Base-by-base conservation (phyloP, 2,329 filamentous ascomycete species). In the Microdochium bolleyi region DNA sequence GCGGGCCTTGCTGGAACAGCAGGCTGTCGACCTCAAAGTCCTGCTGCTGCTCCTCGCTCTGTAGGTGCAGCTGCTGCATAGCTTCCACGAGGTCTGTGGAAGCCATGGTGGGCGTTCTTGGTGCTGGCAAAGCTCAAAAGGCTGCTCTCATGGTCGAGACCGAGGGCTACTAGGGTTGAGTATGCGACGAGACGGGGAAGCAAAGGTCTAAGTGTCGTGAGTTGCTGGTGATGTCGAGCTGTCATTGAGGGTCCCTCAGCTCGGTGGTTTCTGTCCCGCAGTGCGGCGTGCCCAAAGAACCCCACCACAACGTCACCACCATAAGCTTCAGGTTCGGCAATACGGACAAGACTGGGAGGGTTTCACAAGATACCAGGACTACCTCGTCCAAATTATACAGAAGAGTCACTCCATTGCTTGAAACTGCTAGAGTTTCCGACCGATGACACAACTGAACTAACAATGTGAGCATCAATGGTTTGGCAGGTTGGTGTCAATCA, bases 1-100 rank as follows among this genome's bases (percentile, higher is more conserved):
- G 71, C 49, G 72, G 69, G 48, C 70, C 55, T 55, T 67, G 65
- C 58, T 70, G 61, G 58, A 80, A 76, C 52, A 86, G 73, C 52
- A 87, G 72, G 55, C 79, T 72, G 63, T 87, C 84, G 57, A 87
- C 82, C 24, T 61, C 61, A 38, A 67, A 60, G 49, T 65, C 66
- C 51, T 65, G 62, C 32, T 53, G 52, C 49, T 60, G 55, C 21
- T 62, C 58, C 50, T 67, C 63, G 51, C 61, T 62, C 24, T 25
- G 48, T 13, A 84, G 64, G 50, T 73, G 73, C 54, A 85, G 72
- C 62, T 72, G 69, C 52, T 74, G 70, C 52, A 85, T 71, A 60
- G 78, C 76, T 54, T 71, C 69, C 14, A 71, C 65, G 14, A 85
- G 69, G 49, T 68, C 65, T 24, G 60, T 49, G 48, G 59, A 61